A percentile compares a stretch with the other conserved stretches of the same genome.
Conservation (phyloP, 768 basidiomycete genomes). For the Leccinum disarticulatum region DNA sequence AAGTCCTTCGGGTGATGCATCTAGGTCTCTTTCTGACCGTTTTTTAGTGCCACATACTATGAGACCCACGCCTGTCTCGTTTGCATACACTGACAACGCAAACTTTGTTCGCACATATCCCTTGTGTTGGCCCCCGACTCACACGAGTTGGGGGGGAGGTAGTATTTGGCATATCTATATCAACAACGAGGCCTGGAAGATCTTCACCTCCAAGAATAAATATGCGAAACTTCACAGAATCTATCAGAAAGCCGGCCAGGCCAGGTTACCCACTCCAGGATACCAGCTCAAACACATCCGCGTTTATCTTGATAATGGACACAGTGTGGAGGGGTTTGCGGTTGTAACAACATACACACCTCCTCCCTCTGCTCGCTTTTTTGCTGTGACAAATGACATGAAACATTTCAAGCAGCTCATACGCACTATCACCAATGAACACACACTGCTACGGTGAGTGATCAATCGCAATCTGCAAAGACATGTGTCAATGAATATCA, state of each 20-base stretch:
- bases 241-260: neutral
- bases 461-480: neutral
- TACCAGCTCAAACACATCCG: neutral
- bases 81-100: neutral
- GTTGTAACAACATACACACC: neutral
- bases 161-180: neutral
- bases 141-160: neutral
- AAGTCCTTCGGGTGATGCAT: neutral
- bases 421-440: neutral
- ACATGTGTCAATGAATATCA: neutral
- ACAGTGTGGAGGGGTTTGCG: neutral
- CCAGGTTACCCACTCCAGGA: neutral
- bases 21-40: neutral
- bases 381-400: neutral
- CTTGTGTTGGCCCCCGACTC: neutral
- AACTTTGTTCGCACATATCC: fast-evolving
- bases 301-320: neutral
- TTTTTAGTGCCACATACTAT: neutral
- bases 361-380: neutral
- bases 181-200: neutral
- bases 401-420: neutral
- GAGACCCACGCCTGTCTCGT: neutral
- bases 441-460: neutral
- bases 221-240: neutral
- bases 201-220: neutral